Percentiles rank a stretch among this genome's conserved stretches.
These are phyloP conservation scores for Sugiyamaella smithiae DNA, from an alignment of 805 yeast species.

Conservation along the genomic window DNA sequence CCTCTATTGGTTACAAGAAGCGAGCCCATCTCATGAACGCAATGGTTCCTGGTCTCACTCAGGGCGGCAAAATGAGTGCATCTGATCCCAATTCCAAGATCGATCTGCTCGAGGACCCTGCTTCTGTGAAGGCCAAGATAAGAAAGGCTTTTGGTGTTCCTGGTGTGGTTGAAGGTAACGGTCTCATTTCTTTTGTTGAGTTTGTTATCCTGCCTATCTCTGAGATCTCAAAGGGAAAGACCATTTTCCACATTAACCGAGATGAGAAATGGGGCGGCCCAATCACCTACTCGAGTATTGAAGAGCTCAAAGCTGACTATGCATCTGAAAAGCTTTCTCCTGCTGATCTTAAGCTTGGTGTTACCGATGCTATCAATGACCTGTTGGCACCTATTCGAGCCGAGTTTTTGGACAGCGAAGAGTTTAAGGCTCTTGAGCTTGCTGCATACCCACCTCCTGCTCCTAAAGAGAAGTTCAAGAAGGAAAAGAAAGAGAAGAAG, in stretches of 20 bases:
- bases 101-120: constrained; percentile 87
- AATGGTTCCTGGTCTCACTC: constrained; percentile 96
- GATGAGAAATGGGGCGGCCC: constrained; percentile 98
- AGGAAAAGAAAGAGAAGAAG: constrained; percentile 69
- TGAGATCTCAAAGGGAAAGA: constrained; percentile 52
- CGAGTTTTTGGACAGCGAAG: constrained; percentile 57
- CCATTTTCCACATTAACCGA: constrained; percentile 73
- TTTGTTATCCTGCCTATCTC: constrained; percentile 83
- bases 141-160: constrained; percentile 94
- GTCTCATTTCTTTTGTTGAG: constrained; percentile 81
- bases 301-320: constrained; percentile 67
- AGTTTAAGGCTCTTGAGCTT: constrained; percentile 68
- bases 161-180: constrained; percentile 88
- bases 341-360: constrained; percentile 91
- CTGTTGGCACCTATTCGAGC: constrained; percentile 82
- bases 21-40: constrained; percentile 98
- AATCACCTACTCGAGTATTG: constrained; percentile 65
- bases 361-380: constrained; percentile 75
- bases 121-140: constrained; percentile 83
- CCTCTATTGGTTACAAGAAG: constrained; percentile 85
- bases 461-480: constrained; percentile 61
- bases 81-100: constrained; percentile 98
- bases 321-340: constrained; percentile 77
- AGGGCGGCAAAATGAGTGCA: constrained; percentile 98
- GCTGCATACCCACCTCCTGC: constrained; percentile 81